A percentile compares a stretch with the other conserved stretches of the same genome.
Conservation (phyloP, 148 eudicot species). For the Spergularia bocconei region DNA sequence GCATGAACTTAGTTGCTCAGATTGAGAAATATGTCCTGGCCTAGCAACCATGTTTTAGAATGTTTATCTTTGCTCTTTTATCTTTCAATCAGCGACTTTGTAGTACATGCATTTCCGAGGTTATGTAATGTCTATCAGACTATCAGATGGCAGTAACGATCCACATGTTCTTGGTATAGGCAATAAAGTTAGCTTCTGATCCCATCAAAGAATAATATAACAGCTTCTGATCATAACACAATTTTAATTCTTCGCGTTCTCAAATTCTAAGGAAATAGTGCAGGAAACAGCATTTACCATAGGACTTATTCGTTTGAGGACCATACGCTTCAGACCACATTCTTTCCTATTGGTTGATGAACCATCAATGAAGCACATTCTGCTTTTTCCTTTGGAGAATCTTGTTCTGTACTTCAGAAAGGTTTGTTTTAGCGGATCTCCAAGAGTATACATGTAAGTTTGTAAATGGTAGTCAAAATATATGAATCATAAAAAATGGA, state of each 20-base stretch:
- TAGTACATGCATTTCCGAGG: not conserved
- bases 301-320: not conserved
- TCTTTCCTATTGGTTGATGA: not conserved
- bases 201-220: not conserved
- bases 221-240: not conserved
- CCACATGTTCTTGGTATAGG: not conserved
- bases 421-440: not conserved
- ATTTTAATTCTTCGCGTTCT: not conserved
- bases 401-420: slow-evolving; percentile 18
- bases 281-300: not conserved
- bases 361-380: not conserved
- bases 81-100: not conserved
- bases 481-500: not conserved
- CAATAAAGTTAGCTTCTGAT: not conserved
- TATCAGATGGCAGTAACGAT: not conserved
- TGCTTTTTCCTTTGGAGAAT: slow-evolving; percentile 2
- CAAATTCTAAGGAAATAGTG: not conserved
- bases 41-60: not conserved
- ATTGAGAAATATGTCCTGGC: not conserved
- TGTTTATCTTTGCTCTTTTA: not conserved
- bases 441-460: not conserved
- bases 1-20: slow-evolving; percentile 18
- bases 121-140: not conserved
- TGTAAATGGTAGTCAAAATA: not conserved
- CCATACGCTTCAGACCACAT: not conserved